These are phyloP conservation scores for Melanopsichium pennsylvanicum DNA, from an alignment of 1,284 basidiomycete genomes.

Conservation along the genomic window DNA sequence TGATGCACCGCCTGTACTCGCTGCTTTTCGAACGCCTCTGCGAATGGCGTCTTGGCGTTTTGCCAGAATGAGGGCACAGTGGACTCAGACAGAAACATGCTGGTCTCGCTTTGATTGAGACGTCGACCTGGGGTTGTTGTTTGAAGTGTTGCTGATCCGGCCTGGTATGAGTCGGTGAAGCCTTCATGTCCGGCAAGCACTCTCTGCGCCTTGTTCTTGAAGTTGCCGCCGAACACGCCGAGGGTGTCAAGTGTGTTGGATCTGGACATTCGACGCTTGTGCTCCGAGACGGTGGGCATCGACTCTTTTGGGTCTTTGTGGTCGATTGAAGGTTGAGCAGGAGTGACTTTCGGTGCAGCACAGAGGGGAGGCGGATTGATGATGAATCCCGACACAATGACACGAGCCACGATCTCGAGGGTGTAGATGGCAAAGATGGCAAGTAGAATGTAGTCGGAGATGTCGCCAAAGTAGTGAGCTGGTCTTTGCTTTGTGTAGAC, in stretches of 20 bases:
- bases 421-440: constrained; percentile 85
- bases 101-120: constrained; percentile 38
- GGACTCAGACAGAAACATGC: constrained; percentile 39
- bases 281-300: constrained; percentile 6
- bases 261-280: constrained; percentile 40
- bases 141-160: background rate
- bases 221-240: constrained; percentile 39
- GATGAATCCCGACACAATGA: constrained; percentile 88
- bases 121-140: constrained; percentile 14
- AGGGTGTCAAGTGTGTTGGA: constrained; percentile 58
- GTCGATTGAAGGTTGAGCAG: background rate
- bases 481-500: constrained; percentile 68
- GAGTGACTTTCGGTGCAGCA: constrained; percentile 10
- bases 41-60: constrained; percentile 67
- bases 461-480: constrained; percentile 81
- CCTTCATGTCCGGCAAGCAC: constrained; percentile 30
- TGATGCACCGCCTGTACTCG: constrained; percentile 63
- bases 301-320: constrained; percentile 5
- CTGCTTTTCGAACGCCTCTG: constrained; percentile 67
- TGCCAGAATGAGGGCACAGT: constrained; percentile 33
- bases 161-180: constrained; percentile 10
- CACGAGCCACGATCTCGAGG: constrained; percentile 86
- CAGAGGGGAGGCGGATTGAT: constrained; percentile 75
- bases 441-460: constrained; percentile 88
- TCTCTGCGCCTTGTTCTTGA: constrained; percentile 42